Evolutionary conservation across 2,329 filamentous ascomycete genomes (phyloP), one percentile per base, ranked within the genome.

Genomic region (Fusarium xylarioides): DNA sequence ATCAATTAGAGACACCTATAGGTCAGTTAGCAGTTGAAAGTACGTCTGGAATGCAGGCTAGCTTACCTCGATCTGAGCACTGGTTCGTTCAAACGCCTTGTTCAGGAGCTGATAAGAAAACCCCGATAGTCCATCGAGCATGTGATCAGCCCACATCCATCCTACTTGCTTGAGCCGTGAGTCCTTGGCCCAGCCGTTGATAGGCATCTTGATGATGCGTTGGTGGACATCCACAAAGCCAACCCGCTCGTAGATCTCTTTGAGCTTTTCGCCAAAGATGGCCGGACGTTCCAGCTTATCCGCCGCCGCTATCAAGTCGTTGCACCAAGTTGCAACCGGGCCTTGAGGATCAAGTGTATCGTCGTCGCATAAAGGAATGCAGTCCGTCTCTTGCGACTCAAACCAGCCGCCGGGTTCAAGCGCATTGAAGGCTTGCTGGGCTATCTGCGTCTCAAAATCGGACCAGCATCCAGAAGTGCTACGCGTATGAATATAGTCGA

Each of bases 151-250:
- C 84, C 84, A 85, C 70, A 84, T 78, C 49, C 74, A 79, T 0
- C 85, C 85, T 3, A 86, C 65, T 19, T 82, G 78, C 74, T 83
- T 85, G 49, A 83, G 80, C 16, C 74, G 70, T 10, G 77, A 75
- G 54, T 85, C 81, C 71, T 82, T 84, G 1, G 88, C 81, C 88
- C 88, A 90, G 6, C 81, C 80, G 37, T 86, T 87, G 37, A 86
- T 81, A 0, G 88, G 88, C 26, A 89, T 79, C 76, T 86, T 88
- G 77, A 86, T 86, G 0, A 85, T 73, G 28, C 79, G 80, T 76
- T 90, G 82, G 15, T 84, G 82, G 19, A 90, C 83, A 63, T 90
- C 86, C 7, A 86, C 83, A 69, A 90, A 90, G 4, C 88, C 88
- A 2, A 83, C 86, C 30, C 85, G 82, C 56, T 83, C 76, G 66